These are phyloP conservation scores for Gracilaria vermiculophylla DNA, from an alignment of 23 red algal genomes.

Conservation along the genomic window DNA sequence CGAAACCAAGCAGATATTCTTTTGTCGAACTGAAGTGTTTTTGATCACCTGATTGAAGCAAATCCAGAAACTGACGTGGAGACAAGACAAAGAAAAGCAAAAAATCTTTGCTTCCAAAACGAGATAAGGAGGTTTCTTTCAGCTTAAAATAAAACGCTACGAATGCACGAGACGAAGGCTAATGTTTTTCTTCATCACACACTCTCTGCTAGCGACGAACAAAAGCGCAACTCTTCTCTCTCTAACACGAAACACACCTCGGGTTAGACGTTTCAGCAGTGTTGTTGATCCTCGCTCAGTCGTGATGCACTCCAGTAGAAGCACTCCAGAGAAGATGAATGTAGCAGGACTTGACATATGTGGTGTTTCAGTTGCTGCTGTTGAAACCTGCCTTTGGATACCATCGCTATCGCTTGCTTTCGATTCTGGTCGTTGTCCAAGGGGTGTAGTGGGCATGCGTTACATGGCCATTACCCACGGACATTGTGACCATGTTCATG, in stretches of 20 bases:
- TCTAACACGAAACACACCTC: not conserved
- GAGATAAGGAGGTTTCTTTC: too few species aligned
- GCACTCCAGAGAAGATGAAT: slow-evolving; percentile 27
- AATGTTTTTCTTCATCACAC: not conserved
- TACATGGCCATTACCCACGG: slow-evolving; percentile 66
- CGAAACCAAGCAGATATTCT: too few species aligned
- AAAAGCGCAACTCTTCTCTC: not conserved
- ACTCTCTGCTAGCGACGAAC: not conserved
- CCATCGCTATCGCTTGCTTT: slow-evolving; percentile 53
- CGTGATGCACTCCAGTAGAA: not conserved
- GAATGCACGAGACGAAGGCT: not conserved
- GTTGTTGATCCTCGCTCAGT: not conserved
- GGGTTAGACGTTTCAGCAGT: not conserved
- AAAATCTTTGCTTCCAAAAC: too few species aligned
- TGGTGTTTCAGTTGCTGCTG: slow-evolving; percentile 55
- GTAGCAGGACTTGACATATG: slow-evolving; percentile 41
- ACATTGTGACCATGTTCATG: slow-evolving; percentile 65
- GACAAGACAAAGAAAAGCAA: too few species aligned
- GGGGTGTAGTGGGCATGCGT: slow-evolving; percentile 36
- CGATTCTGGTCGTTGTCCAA: slow-evolving; percentile 54
- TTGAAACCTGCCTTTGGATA: slow-evolving; percentile 56
- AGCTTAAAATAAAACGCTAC: too few species aligned
- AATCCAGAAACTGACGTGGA: too few species aligned
- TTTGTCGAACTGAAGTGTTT: too few species aligned
- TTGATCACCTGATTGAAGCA: too few species aligned